phyloP scores from a whole-genome alignment of 768 basidiomycete genomes.

The Boletus sp. region DNA sequence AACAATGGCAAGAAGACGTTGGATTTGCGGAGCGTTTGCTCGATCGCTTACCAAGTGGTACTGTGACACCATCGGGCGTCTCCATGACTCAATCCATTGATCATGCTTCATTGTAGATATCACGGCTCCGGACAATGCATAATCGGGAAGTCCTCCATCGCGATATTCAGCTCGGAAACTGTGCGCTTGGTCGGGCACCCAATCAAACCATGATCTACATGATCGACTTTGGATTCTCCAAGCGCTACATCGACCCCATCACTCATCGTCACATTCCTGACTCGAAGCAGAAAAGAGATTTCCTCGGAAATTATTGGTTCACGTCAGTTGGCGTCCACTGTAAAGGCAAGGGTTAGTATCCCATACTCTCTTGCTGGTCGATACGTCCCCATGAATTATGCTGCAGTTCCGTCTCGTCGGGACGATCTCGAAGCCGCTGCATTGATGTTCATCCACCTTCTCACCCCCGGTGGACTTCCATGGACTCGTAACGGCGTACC shows the following conservation, averaged over 20 bases:
- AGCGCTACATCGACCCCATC: conserved; percentile 65
- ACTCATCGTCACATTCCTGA: conserved; percentile 73
- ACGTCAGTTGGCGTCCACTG: conserved; percentile 78
- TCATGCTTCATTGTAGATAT: conserved; percentile 46
- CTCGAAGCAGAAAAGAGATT: conserved; percentile 64
- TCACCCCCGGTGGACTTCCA: conserved; percentile 70
- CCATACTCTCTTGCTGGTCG: conserved; percentile 8
- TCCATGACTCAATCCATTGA: conserved; percentile 5
- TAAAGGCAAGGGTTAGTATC: conserved; percentile 59
- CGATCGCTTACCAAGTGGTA: conserved; percentile 77
- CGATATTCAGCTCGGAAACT: conserved; percentile 80
- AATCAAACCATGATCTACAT: conserved; percentile 66
- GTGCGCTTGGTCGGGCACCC: conserved; percentile 59
- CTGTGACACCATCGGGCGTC: conserved; percentile 20
- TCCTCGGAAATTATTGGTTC: conserved; percentile 86
- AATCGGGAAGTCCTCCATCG: conserved; percentile 69
- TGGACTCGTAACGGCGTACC: conserved; percentile 85
- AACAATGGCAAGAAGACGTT: conserved; percentile 54
- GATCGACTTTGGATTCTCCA: conserved; percentile 87
- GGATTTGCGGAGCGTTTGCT: conserved; percentile 71
- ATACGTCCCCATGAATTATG: conserved; percentile 22
- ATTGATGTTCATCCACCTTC: conserved; percentile 76
- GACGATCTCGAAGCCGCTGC: conserved; percentile 79
- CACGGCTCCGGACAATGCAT: conserved; percentile 76
- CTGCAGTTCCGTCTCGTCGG: conserved; percentile 69